Evolutionary conservation across 2,329 filamentous ascomycete genomes (phyloP).

Genomic region (Bimuria novae-zelandiae): DNA sequence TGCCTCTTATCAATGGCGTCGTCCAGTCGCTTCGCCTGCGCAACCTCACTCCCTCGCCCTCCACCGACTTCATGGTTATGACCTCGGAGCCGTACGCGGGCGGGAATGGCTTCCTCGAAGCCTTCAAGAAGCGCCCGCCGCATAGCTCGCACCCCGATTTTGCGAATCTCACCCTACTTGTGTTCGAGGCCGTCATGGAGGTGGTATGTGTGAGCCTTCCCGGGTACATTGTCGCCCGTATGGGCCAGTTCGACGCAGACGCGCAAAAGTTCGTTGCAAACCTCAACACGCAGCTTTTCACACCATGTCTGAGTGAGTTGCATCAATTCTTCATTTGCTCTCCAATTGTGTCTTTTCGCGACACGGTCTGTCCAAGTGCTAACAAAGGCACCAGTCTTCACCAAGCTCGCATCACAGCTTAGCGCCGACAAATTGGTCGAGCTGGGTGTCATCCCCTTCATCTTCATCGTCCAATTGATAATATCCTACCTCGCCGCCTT

Average conservation of each 20-base stretch:
- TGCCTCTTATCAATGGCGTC: conserved; percentile 38
- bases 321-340: neutral
- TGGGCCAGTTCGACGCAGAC: conserved; percentile 93
- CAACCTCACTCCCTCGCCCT: conserved; percentile 19
- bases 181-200: conserved; percentile 93
- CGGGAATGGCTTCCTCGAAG: conserved; percentile 34
- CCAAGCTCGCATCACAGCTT: conserved; percentile 92
- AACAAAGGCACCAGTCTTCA: conserved; percentile 71
- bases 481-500: conserved; percentile 82
- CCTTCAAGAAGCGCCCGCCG: conserved; percentile 34
- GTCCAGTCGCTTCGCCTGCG: conserved; percentile 46
- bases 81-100: conserved; percentile 38
- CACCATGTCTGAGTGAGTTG: conserved; percentile 82
- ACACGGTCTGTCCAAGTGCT: conserved; percentile 5
- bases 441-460: conserved; percentile 90
- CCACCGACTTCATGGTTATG: conserved; percentile 40
- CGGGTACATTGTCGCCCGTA: conserved; percentile 86
- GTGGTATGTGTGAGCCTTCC: conserved; percentile 94
- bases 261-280: conserved; percentile 97
- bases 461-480: conserved; percentile 85
- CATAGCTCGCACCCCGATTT: conserved; percentile 65
- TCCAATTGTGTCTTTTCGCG: no score
- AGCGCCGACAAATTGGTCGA: conserved; percentile 89
- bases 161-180: conserved; percentile 73
- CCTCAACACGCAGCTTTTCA: conserved; percentile 94